phyloP scores from a whole-genome alignment of 495 filamentous ascomycete species.

The Viridothelium virens region DNA sequence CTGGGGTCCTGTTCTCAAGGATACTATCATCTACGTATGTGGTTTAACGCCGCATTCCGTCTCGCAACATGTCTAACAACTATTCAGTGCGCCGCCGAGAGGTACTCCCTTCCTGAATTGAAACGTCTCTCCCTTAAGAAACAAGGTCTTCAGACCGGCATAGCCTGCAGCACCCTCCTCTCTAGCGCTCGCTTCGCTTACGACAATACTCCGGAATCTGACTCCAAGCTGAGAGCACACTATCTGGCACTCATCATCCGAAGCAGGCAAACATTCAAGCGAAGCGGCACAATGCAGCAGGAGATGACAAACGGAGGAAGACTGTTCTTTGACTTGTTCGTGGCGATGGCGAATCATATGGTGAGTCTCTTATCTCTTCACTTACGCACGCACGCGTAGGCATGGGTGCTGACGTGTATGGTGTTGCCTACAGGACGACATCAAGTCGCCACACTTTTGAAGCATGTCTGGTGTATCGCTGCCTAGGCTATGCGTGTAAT shows the following conservation, averaged over 20 bases:
- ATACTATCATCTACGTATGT: slow-evolving; percentile 70
- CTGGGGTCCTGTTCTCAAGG: slow-evolving; percentile 60
- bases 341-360: slow-evolving; percentile 87
- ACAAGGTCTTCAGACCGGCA: slow-evolving; percentile 71
- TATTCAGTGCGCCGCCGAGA: slow-evolving; percentile 61
- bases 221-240: slow-evolving; percentile 82
- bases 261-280: slow-evolving; percentile 75
- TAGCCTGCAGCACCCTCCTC: slow-evolving; percentile 77
- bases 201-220: slow-evolving; percentile 76
- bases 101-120: slow-evolving; percentile 71
- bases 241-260: slow-evolving; percentile 89
- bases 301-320: slow-evolving; percentile 85
- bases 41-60: neutral
- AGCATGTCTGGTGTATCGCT: neutral
- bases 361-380: slow-evolving; percentile 26
- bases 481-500: neutral
- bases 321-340: slow-evolving; percentile 89
- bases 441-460: slow-evolving; percentile 17
- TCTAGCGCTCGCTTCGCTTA: slow-evolving; percentile 79
- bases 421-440: slow-evolving; percentile 19
- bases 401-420: slow-evolving; percentile 3
- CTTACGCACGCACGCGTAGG: neutral
- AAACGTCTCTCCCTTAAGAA: slow-evolving; percentile 78
- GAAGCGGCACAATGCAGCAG: slow-evolving; percentile 91
- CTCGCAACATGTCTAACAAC: neutral